A percentile compares a stretch with the other conserved stretches of the same genome.
Conservation (phyloP, 352 stramenopile genomes). For the Phytophthora kernoviae region DNA sequence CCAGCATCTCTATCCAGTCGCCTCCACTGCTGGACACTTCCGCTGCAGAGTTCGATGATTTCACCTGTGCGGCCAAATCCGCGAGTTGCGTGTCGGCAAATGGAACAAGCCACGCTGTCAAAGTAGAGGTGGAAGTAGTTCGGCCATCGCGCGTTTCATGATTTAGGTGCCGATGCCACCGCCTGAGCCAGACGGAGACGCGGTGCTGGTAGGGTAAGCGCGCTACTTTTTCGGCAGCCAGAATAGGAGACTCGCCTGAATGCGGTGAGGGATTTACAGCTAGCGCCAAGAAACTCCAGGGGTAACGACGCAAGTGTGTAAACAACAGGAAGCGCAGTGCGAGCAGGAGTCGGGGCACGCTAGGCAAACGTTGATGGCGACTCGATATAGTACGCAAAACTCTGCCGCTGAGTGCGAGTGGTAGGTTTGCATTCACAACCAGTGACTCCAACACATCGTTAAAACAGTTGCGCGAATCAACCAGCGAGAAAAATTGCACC, state of each 20-base stretch:
- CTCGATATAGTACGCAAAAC: conserved; percentile 53
- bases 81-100: conserved; percentile 44
- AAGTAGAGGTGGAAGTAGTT: conserved; percentile 2
- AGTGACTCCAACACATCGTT: conserved; percentile 76
- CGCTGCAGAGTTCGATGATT: conserved; percentile 1
- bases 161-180: conserved; percentile 14
- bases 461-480: conserved; percentile 81
- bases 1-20: conserved; percentile 40
- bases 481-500: conserved; percentile 77
- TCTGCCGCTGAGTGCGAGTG: conserved; percentile 53
- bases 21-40: background rate
- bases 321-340: conserved; percentile 68
- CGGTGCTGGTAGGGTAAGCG: conserved; percentile 16
- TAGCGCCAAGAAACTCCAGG: conserved; percentile 68
- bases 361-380: conserved; percentile 65
- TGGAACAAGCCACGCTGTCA: conserved; percentile 28
- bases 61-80: conserved; percentile 28
- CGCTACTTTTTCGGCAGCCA: conserved; percentile 18
- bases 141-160: conserved; percentile 9
- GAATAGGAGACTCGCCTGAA: conserved; percentile 21
- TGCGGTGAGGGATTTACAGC: conserved; percentile 20
- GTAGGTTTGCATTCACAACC: conserved; percentile 66
- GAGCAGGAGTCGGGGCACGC: conserved; percentile 64
- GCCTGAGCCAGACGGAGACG: conserved; percentile 30
- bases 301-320: conserved; percentile 55